Evolutionary conservation across 768 basidiomycete genomes (phyloP).

Genomic region (Gloeopeniophorella convolvens): DNA sequence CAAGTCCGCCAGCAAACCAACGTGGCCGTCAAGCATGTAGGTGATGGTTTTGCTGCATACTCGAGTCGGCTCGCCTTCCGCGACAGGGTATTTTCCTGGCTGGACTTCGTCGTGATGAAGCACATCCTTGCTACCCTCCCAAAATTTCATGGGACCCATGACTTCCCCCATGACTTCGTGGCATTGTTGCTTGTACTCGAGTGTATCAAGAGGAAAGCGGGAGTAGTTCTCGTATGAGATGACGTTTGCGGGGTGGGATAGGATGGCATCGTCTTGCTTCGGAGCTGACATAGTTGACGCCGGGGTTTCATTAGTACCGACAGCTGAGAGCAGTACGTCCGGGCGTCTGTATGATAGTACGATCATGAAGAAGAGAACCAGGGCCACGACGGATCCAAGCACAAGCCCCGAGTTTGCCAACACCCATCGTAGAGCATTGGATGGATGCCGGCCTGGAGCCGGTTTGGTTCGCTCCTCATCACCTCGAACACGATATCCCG

Average conservation of each 20-base stretch:
- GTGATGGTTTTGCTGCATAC: conserved; percentile 59
- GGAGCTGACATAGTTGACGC: conserved; percentile 19
- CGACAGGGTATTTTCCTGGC: conserved; percentile 20
- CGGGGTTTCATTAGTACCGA: conserved; percentile 30
- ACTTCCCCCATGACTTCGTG: conserved; percentile 39
- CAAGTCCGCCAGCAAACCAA: conserved; percentile 60
- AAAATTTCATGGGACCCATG: conserved; percentile 47
- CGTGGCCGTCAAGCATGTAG: conserved; percentile 62
- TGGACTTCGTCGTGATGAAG: conserved; percentile 26
- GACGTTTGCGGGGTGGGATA: conserved; percentile 20
- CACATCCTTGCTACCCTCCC: conserved; percentile 36
- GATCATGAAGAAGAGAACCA: conserved; percentile 40
- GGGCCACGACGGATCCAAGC: conserved; percentile 39
- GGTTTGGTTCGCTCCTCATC: conserved; percentile 31
- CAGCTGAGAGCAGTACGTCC: conserved; percentile 38
- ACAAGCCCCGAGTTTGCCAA: conserved; percentile 34
- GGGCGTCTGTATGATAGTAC: conserved; percentile 46
- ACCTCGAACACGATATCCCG: conserved; percentile 36
- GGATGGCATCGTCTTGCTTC: conserved; percentile 21
- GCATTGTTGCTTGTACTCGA: conserved; percentile 54
- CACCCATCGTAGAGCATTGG: conserved; percentile 10
- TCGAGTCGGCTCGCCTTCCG: conserved; percentile 22
- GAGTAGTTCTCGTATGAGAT: conserved; percentile 56
- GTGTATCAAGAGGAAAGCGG: conserved; percentile 48
- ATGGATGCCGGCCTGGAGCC: conserved; percentile 5